Percentiles rank a stretch among this genome's conserved stretches.
Evolutionary conservation across 257 asterid species (phyloP).

Genomic region (Solanum tarapatanum): DNA sequence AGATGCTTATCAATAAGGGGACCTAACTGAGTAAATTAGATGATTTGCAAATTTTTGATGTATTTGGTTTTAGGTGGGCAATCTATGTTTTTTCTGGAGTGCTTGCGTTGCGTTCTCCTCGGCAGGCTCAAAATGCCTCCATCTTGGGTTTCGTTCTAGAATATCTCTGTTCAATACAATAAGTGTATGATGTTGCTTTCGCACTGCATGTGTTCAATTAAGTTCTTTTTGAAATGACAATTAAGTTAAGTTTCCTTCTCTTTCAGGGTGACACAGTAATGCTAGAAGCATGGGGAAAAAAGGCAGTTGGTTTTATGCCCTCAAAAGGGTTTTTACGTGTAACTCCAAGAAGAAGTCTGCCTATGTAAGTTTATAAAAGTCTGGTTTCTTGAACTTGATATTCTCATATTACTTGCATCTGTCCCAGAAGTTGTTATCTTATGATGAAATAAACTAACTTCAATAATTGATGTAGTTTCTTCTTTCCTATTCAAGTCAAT

Average conservation of each 20-base stretch:
- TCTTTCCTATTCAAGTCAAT: background rate
- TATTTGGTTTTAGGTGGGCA: background rate
- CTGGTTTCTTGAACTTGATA: background rate
- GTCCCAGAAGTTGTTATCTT: too few species aligned
- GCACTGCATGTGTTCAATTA: background rate
- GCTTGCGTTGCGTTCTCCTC: background rate
- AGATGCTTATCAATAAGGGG: background rate
- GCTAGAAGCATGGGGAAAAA: slow-evolving; percentile 88
- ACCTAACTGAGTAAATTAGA: background rate
- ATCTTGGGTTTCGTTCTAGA: background rate
- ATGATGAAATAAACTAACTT: background rate
- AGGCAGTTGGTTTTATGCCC: slow-evolving; percentile 93
- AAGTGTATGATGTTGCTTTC: background rate
- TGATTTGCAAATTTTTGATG: background rate
- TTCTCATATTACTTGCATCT: background rate
- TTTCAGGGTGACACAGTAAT: slow-evolving; percentile 54
- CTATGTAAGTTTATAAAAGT: slow-evolving; percentile 32
- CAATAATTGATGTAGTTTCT: background rate
- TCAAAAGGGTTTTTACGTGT: slow-evolving; percentile 65
- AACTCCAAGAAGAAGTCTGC: slow-evolving; percentile 53
- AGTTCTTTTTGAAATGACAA: too few species aligned
- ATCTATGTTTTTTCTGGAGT: background rate
- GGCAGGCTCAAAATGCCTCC: background rate
- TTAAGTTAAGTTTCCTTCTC: background rate
- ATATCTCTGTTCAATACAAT: background rate